These are phyloP conservation scores for Peniophora sp. DNA, from an alignment of 1,284 basidiomycete genomes.

Conservation along the genomic window DNA sequence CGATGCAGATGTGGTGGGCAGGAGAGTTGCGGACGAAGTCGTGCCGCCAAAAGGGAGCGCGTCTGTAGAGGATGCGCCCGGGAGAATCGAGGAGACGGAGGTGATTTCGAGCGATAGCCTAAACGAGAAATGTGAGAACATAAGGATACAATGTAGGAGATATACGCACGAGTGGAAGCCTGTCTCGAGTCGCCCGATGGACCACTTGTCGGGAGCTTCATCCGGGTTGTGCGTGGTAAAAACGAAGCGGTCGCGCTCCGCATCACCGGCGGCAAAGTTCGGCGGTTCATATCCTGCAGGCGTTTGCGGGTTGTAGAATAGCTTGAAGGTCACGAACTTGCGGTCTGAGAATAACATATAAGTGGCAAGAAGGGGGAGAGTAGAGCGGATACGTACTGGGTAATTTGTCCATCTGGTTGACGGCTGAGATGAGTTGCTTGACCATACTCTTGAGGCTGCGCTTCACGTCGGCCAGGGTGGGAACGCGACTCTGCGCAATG, in stretches of 20 bases:
- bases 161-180: conserved; percentile 58
- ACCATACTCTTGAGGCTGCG: conserved; percentile 66
- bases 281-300: conserved; percentile 74
- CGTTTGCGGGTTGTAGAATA: conserved; percentile 70
- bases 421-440: conserved; percentile 67
- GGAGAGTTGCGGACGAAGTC: conserved; percentile 19
- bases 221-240: conserved; percentile 64
- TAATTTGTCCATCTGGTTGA: conserved; percentile 67
- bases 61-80: conserved; percentile 30
- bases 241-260: conserved; percentile 62
- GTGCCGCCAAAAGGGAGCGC: conserved; percentile 44
- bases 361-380: not conserved
- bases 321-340: conserved; percentile 77
- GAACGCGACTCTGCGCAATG: conserved; percentile 44
- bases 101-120: conserved; percentile 64
- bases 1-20: conserved; percentile 32
- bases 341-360: conserved; percentile 39
- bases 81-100: conserved; percentile 67
- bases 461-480: conserved; percentile 68
- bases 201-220: conserved; percentile 66
- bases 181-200: conserved; percentile 56
- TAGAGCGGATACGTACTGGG: conserved; percentile 45
- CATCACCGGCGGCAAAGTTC: conserved; percentile 61
- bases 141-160: too few relatives aligned
- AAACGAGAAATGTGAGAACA: too few relatives aligned